Evolutionary conservation across 139 green algal genomes (phyloP), one percentile per base, ranked within the genome.

Genomic region (Haematococcus lacustris): DNA sequence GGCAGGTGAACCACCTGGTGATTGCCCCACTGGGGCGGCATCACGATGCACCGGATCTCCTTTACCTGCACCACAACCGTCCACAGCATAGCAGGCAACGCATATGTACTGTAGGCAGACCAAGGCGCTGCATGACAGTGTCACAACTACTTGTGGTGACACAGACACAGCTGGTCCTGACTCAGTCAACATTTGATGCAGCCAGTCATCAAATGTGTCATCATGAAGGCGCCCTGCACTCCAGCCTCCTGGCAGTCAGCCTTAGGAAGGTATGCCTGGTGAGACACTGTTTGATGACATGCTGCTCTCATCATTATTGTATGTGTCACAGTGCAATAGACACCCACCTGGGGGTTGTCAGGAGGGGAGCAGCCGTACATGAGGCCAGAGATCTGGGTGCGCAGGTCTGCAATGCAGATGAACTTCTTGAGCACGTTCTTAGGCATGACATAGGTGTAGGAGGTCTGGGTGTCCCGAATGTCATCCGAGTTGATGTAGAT

Each of bases 351-450:
- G 6, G 91, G 89, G 88, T 99, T 98, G 84, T 99, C 95, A 13
- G 94, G 93, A 28, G 95, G 95, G 32, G 78, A 91, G 30, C 97
- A 83, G 61, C 95, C 95, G 83, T 98, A 99, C 80, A 99, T 80
- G 82, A 90, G 95, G 65, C 87, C 91, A 33, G 91, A 87, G 30
- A 95, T 84, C 78, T 99, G 95, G 26, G 95, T 99, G 65, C 95
- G 88, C 66, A 99, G 86, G 85, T 99, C 95, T 2, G 95, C 91
- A 59, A 98, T 91, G 82, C 88, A 96, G 78, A 99, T 96, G 87
- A 99, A 99, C 86, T 97, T 97, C 85, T 97, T 97, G 38, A 99
- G 90, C 63, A 99, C 71, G 85, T 99, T 99, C 87, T 99, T 99
- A 65, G 95, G 95, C 88, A 99, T 82, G 57, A 99, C 91, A 74